These are phyloP conservation scores for Pueraria montana DNA, from an alignment of 306 rosid genomes.

Conservation along the genomic window DNA sequence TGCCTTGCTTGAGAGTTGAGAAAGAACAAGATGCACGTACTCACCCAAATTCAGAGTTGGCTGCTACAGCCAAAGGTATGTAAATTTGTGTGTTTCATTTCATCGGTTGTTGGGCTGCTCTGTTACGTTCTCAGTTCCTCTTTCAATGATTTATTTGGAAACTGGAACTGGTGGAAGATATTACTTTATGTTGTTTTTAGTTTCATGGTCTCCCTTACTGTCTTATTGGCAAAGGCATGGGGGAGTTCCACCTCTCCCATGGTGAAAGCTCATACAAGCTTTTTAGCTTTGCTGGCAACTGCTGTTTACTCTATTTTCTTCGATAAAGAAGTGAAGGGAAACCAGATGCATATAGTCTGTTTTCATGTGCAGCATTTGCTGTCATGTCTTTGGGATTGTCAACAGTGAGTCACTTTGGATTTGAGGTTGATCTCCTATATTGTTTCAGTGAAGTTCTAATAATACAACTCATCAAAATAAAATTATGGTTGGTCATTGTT, in stretches of 20 bases:
- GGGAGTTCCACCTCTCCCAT: background rate
- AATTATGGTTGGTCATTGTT: conserved; percentile 1
- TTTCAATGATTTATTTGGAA: conserved; percentile 11
- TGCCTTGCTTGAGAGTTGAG: background rate
- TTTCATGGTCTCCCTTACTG: background rate
- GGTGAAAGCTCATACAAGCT: background rate
- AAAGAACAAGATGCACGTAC: background rate
- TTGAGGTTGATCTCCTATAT: conserved; percentile 34
- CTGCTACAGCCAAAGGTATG: background rate
- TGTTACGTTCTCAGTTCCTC: conserved; percentile 12
- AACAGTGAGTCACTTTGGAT: conserved; percentile 14
- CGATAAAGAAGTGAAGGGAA: background rate
- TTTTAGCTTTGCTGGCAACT: background rate
- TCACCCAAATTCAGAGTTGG: background rate
- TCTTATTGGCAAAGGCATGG: background rate
- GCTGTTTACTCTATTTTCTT: conserved; percentile 7
- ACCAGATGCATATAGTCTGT: conserved; percentile 7
- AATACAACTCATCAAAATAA: conserved; percentile 40
- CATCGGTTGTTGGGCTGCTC: conserved; percentile 1
- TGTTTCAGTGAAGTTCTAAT: conserved; percentile 19
- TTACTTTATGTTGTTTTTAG: background rate
- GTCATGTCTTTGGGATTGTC: conserved; percentile 24
- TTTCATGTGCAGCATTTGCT: conserved; percentile 30
- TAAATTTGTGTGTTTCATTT: conserved; percentile 7
- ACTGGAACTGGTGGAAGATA: too few relatives aligned